Base-by-base conservation (phyloP, 75 land plant genomes). In the Selaginella tamariscina region DNA sequence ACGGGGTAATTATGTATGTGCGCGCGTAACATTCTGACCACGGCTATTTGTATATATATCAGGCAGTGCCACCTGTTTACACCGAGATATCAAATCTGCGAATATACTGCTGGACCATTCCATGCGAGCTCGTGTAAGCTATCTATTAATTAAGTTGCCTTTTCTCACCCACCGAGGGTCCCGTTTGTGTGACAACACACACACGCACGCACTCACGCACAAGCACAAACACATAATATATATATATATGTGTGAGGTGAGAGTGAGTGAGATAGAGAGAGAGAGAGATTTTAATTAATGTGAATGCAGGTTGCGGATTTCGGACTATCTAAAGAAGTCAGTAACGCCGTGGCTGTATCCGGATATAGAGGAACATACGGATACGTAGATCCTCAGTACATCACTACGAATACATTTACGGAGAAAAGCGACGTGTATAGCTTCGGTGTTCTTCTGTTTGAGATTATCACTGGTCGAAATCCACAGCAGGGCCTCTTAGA, bases 271-370 rank as follows among this genome's bases (percentile, higher is more conserved):
- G n/a, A n/a, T n/a, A n/a, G n/a, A n/a, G n/a, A n/a, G n/a, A n/a
- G n/a, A n/a, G n/a, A n/a, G n/a, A n/a, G n/a, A n/a, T n/a, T n/a
- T n/a, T n/a, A n/a, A n/a, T n/a, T n/a, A n/a, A n/a, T n/a, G n/a
- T n/a, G n/a, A n/a, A n/a, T 39, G 15, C 72, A 93, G 98, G 98
- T 93, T 78, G 92, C 98, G 27, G 98, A 93, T 77, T 93, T 93
- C 78, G 98, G 98, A 64, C 76, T 93, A 32, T 93, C 98, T 2
- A 93, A 83, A 56, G 98, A 87, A 74, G 88, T 83, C 33, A 70
- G 29, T 20, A 70, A 70, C 66, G 83, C 84, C 65, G 76, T 76
- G 9, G 70, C 73, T 5, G 80, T 73, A n/a, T 68, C 28, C 60
- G 68, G 62, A 74, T 49, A 86, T 28, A 72, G 77, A 22, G 94